Base-by-base conservation (phyloP, 2,329 filamentous ascomycete species). In the Aquanectria penicillioides region DNA sequence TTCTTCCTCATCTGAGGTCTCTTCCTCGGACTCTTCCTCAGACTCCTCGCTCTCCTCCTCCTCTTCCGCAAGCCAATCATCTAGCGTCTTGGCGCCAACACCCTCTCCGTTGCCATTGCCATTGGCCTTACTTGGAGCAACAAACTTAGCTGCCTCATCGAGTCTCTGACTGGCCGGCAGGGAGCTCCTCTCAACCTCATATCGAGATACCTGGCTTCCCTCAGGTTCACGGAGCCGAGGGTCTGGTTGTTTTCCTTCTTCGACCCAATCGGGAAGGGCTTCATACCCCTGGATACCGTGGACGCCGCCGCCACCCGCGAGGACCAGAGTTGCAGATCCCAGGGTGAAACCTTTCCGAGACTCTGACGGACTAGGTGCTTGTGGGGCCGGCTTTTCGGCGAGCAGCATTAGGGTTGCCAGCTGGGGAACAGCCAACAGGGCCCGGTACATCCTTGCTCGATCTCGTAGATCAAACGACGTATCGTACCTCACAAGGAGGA, bases 381-480 rank as follows among this genome's bases (percentile, higher is more conserved):
- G 92, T 0, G 95, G 95, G 0, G 95, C 93, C 0, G 95, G 94
- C 73, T 99, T 99, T 0, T 95, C 94, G 0, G 95, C 95, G 2
- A 98, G 85, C 1, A 99, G 87, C 74, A 98, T 90, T 12, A 99
- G 82, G 1, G 91, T 93, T 3, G 95, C 95, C 13, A 99, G 86
- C 74, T 98, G 93, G 1, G 94, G 92, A 5, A 91, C 88, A 4
- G 87, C 84, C 2, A 99, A 86, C 1, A 99, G 86, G 1, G 93
- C 85, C 63, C 91, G 93, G 79, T 97, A 98, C 61, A 97, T 85
- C 26, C 95, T 88, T 2, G 94, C 89, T 20, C 95, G 90, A 73
- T 98, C 95, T 63, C 95, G 92, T 3, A 99, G 86, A 71, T 98
- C 94, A 75, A 97, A 99, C 1, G 94, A 97, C 0, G 89, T 92